Percentiles rank a stretch among this genome's conserved stretches.
Evolutionary conservation across 1,139 yeast genomes (phyloP).

Genomic region (Debaryomycetaceae sp.): DNA sequence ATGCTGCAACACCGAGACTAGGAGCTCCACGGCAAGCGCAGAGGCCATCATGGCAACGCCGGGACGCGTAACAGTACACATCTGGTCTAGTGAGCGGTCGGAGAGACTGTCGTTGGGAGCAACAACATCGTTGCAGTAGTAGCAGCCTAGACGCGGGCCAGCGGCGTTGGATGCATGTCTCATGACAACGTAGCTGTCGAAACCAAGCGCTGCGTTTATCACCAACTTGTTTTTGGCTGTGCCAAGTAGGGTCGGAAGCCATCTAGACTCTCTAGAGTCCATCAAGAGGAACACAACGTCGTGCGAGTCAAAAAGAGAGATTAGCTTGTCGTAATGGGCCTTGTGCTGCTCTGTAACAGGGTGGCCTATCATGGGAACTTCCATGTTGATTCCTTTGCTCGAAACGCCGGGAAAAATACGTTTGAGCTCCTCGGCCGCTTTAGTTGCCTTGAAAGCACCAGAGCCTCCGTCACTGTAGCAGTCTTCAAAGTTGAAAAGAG

Average conservation of each 20-base stretch:
- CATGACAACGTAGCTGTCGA: slow-evolving; percentile 89
- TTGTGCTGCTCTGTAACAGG: slow-evolving; percentile 60
- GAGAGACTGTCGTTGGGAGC: slow-evolving; percentile 87
- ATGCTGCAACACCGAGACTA: slow-evolving; percentile 73
- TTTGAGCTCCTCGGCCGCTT: slow-evolving; percentile 72
- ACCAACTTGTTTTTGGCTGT: slow-evolving; percentile 65
- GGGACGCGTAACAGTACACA: slow-evolving; percentile 98
- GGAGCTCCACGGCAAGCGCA: slow-evolving; percentile 78
- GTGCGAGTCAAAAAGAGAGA: slow-evolving; percentile 55
- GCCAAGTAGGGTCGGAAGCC: slow-evolving; percentile 90
- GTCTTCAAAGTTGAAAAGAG: slow-evolving; percentile 74
- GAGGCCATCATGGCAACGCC: slow-evolving; percentile 91
- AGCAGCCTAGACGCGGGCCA: slow-evolving; percentile 68
- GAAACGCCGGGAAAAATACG: slow-evolving; percentile 76
- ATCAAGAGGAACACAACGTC: slow-evolving; percentile 78
- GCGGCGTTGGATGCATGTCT: slow-evolving; percentile 63
- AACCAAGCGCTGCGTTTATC: slow-evolving; percentile 91
- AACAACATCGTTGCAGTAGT: slow-evolving; percentile 91
- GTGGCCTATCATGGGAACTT: slow-evolving; percentile 96
- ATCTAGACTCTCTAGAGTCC: slow-evolving; percentile 93
- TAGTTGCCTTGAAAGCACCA: slow-evolving; percentile 68
- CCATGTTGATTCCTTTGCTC: slow-evolving; percentile 58
- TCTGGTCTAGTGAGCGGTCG: slow-evolving; percentile 88
- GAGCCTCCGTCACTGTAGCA: slow-evolving; percentile 55
- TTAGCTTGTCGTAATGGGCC: slow-evolving; percentile 50